A percentile compares a stretch with the other conserved stretches of the same genome.
Evolutionary conservation across 2,329 filamentous ascomycete genomes (phyloP).

Genomic region (Cladophialophora carrionii): DNA sequence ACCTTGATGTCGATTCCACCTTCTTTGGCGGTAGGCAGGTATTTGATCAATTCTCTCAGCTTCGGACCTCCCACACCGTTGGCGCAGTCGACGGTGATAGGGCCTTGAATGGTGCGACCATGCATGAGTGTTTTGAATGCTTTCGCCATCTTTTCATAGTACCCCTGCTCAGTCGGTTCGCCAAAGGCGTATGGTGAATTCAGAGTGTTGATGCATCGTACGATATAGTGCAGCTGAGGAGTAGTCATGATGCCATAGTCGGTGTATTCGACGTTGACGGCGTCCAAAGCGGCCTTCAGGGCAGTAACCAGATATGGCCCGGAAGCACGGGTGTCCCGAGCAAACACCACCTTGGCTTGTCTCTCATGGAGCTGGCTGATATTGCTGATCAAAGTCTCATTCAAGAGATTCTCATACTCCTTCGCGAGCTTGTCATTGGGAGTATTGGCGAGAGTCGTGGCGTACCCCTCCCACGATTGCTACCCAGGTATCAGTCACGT

Average conservation of each 20-base stretch:
- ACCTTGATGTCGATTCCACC: conserved; percentile 79
- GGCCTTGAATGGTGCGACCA: conserved; percentile 71
- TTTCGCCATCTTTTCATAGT: conserved; percentile 87
- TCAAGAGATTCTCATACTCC: conserved; percentile 74
- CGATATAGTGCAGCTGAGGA: conserved; percentile 96
- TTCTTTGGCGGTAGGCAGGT: conserved; percentile 68
- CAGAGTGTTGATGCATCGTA: conserved; percentile 90
- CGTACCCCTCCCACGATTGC: conserved; percentile 85
- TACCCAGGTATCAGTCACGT: conserved; percentile 42
- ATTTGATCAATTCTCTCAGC: conserved; percentile 80
- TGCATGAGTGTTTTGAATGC: conserved; percentile 85
- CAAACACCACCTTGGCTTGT: conserved; percentile 81
- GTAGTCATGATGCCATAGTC: conserved; percentile 94
- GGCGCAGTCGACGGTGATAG: conserved; percentile 87
- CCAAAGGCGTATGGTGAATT: conserved; percentile 87
- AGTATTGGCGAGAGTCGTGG: conserved; percentile 87
- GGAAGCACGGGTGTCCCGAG: conserved; percentile 89
- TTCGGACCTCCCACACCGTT: conserved; percentile 97
- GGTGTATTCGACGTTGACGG: conserved; percentile 71
- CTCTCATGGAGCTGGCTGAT: conserved; percentile 59
- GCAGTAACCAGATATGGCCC: conserved; percentile 80
- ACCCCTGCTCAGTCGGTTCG: conserved; percentile 83
- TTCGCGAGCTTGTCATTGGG: conserved; percentile 73
- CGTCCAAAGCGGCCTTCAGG: conserved; percentile 76
- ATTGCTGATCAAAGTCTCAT: conserved; percentile 68